These are phyloP conservation scores for Plasmodiophora brassicae DNA, from an alignment of 208 protist species.

Conservation along the genomic window DNA sequence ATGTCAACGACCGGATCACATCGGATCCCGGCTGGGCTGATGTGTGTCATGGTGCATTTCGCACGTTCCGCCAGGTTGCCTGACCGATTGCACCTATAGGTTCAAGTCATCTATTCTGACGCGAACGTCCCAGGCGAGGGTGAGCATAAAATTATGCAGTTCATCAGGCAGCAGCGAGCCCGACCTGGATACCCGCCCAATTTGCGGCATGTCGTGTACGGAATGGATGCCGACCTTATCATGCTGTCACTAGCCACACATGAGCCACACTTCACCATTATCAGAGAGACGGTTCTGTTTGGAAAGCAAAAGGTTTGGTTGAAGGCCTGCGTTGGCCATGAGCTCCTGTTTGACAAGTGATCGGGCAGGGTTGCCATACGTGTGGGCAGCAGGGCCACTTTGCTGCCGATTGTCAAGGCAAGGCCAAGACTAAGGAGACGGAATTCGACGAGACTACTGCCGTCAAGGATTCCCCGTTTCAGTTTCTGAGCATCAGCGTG, in stretches of 20 bases:
- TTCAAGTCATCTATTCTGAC: slow-evolving; percentile 65
- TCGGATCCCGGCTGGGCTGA: slow-evolving; percentile 46
- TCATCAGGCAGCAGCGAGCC: slow-evolving; percentile 83
- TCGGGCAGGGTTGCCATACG: slow-evolving; percentile 1
- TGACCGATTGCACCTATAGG: neutral
- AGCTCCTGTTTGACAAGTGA: no score
- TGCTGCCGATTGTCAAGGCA: neutral
- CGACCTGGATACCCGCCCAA: slow-evolving; percentile 83
- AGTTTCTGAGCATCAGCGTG: slow-evolving; percentile 72
- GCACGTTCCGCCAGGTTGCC: neutral
- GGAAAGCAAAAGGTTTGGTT: neutral
- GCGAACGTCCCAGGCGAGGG: slow-evolving; percentile 87
- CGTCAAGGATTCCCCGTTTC: slow-evolving; percentile 25
- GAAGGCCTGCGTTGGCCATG: neutral
- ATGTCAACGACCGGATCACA: slow-evolving; percentile 36
- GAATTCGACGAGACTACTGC: slow-evolving; percentile 7
- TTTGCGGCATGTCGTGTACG: slow-evolving; percentile 93
- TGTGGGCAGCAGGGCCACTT: slow-evolving; percentile 2
- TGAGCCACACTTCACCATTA: slow-evolving; percentile 89
- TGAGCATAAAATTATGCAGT: slow-evolving; percentile 99
- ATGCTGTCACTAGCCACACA: slow-evolving; percentile 90
- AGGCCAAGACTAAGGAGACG: neutral
- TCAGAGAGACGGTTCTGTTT: slow-evolving; percentile 86
- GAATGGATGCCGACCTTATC: slow-evolving; percentile 88
- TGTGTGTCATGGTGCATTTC: slow-evolving; percentile 38